Conservation (phyloP, 1,139 yeast genomes). For the Debaryomyces udenii region DNA sequence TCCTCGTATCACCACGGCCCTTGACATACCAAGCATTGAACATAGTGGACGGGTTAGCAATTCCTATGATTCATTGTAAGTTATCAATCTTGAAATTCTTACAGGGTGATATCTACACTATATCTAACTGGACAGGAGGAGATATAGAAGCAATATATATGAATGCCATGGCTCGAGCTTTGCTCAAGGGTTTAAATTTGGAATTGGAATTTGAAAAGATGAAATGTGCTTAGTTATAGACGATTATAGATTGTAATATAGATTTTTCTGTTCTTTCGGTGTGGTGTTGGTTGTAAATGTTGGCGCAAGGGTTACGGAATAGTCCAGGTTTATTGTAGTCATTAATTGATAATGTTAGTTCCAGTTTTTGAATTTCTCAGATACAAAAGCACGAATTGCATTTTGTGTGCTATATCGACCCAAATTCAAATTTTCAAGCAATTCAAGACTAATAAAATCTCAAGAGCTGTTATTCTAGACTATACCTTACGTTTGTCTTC, state of each 20-base stretch:
- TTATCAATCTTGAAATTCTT: conserved; percentile 35
- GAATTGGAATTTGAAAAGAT: conserved; percentile 28
- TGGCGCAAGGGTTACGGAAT: too few relatives aligned
- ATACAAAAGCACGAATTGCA: too few relatives aligned
- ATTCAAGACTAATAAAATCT: too few relatives aligned
- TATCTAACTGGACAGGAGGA: conserved; percentile 46
- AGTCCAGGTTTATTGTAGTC: too few relatives aligned
- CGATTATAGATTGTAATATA: conserved; percentile 6
- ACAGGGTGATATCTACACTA: conserved; percentile 33
- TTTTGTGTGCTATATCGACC: too few relatives aligned
- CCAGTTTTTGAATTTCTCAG: too few relatives aligned
- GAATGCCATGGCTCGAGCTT: conserved; percentile 44
- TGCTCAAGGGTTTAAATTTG: conserved; percentile 43
- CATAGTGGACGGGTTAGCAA: conserved; percentile 53
- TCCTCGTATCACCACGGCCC: conserved; percentile 59
- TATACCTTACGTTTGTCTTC: too few relatives aligned
- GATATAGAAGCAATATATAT: conserved; percentile 43
- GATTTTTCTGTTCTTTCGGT: too few relatives aligned
- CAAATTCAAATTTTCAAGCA: too few relatives aligned
- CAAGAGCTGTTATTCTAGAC: too few relatives aligned
- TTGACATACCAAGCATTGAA: conserved; percentile 61
- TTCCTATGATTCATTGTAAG: conserved; percentile 59
- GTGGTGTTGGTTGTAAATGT: too few relatives aligned
- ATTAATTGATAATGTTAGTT: too few relatives aligned
- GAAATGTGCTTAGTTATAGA: conserved; percentile 13